phyloP scores from a whole-genome alignment of 768 basidiomycete genomes.

The Multifurca ochricompacta region DNA sequence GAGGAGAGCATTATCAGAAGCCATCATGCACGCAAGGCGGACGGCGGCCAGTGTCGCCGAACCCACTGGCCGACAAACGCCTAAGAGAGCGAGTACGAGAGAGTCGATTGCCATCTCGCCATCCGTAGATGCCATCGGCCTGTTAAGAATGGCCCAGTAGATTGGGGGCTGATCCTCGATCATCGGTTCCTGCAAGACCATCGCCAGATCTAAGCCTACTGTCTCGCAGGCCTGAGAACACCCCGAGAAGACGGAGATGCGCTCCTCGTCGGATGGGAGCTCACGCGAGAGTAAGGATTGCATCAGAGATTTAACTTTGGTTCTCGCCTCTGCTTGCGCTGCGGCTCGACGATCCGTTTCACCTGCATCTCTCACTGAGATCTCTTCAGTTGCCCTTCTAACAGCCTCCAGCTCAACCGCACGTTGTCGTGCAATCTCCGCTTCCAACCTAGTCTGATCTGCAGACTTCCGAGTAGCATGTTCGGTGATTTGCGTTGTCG shows the following conservation, averaged over 20 bases:
- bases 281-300: neutral
- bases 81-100: constrained; percentile 44
- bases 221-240: constrained; percentile 54
- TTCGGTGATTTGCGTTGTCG: neutral
- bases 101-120: constrained; percentile 20
- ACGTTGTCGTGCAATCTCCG: neutral
- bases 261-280: constrained; percentile 3
- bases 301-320: neutral
- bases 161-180: constrained; percentile 60
- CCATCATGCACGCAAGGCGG: constrained; percentile 56
- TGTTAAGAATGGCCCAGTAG: constrained; percentile 66
- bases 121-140: constrained; percentile 26
- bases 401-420: neutral
- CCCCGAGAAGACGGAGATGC: constrained; percentile 40
- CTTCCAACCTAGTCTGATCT: neutral
- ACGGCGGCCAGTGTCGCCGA: constrained; percentile 33
- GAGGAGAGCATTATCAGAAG: constrained; percentile 53
- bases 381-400: neutral
- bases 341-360: neutral
- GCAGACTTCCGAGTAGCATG: neutral
- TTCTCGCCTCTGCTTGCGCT: neutral
- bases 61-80: constrained; percentile 36
- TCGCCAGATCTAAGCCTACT: constrained; percentile 43
- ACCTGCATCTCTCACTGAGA: neutral
- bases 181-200: constrained; percentile 52